A percentile compares a stretch with the other conserved stretches of the same genome.
Conservation (phyloP, 768 basidiomycete species). For the Bullera alba region DNA sequence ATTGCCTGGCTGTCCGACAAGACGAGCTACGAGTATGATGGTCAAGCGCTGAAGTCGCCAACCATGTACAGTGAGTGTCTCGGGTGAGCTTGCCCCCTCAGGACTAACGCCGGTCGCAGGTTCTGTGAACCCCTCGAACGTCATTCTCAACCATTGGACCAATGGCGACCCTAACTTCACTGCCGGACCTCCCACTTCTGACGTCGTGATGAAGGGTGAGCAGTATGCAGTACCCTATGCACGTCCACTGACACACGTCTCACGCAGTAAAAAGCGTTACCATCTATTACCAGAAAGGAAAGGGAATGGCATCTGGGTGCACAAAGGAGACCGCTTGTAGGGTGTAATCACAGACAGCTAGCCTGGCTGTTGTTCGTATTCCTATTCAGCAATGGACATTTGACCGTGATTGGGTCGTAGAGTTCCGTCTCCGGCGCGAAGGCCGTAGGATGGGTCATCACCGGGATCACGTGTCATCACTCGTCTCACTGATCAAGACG, state of each 20-base stretch:
- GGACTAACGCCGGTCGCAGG: conserved; percentile 1
- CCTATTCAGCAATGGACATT: no score
- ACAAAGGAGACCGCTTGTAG: no score
- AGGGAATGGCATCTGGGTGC: no score
- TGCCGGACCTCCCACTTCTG: conserved; percentile 10
- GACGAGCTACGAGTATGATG: conserved; percentile 15
- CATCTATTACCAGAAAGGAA: conserved; percentile 4
- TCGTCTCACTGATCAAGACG: no score
- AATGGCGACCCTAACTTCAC: conserved; percentile 12
- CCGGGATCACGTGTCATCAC: no score
- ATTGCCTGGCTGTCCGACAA: conserved; percentile 14
- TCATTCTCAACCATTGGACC: conserved; percentile 19
- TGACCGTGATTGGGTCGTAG: no score
- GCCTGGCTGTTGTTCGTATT: no score
- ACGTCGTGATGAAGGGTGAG: conserved; percentile 12
- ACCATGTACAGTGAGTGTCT: conserved; percentile 9
- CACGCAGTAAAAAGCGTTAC: conserved; percentile 4
- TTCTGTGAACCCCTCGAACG: conserved; percentile 8
- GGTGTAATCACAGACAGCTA: no score
- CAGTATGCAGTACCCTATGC: neutral
- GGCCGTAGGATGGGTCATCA: no score
- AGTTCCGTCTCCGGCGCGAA: no score
- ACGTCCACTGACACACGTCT: neutral
- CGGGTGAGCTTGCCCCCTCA: neutral
- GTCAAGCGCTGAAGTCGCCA: conserved; percentile 4